phyloP scores from a whole-genome alignment of 257 asterid species.

The Petunia secreta region DNA sequence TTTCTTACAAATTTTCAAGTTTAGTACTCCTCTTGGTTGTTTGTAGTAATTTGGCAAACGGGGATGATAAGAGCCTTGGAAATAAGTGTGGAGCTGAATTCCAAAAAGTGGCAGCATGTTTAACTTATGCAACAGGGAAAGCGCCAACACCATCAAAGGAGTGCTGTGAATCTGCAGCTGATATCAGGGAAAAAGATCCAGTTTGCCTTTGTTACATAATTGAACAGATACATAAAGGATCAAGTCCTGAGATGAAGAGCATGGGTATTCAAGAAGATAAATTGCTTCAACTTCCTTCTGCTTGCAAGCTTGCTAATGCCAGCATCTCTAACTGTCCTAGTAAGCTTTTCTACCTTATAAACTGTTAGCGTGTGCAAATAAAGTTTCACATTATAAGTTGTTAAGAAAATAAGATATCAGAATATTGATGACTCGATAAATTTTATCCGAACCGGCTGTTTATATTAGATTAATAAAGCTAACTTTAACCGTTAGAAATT shows the following conservation, averaged over 20 bases:
- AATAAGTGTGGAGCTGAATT: slow-evolving; percentile 51
- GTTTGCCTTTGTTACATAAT: slow-evolving; percentile 75
- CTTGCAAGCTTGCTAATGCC: slow-evolving; percentile 65
- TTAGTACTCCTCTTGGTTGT: background rate
- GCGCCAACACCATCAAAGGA: slow-evolving; percentile 62
- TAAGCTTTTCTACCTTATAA: slow-evolving; percentile 34
- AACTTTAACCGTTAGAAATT: too few relatives aligned
- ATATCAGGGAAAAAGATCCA: slow-evolving; percentile 55
- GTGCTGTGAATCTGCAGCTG: slow-evolving; percentile 67
- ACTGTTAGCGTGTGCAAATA: too few relatives aligned
- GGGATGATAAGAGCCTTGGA: background rate
- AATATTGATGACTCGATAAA: too few relatives aligned
- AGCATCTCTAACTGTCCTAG: slow-evolving; percentile 75
- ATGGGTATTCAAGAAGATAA: slow-evolving; percentile 77
- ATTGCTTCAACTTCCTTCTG: slow-evolving; percentile 78
- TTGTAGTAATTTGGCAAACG: background rate
- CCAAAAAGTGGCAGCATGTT: slow-evolving; percentile 61
- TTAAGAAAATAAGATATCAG: too few relatives aligned
- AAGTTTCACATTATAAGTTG: too few relatives aligned
- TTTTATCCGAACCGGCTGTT: too few relatives aligned
- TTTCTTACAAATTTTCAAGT: too few relatives aligned
- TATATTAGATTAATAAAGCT: too few relatives aligned
- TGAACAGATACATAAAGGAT: slow-evolving; percentile 75
- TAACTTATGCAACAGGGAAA: slow-evolving; percentile 66
- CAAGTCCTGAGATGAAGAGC: slow-evolving; percentile 57